A percentile compares a stretch with the other conserved stretches of the same genome.
These are phyloP conservation scores for Phanerochaete carnosa DNA, from an alignment of 768 basidiomycete genomes.

Conservation along the genomic window DNA sequence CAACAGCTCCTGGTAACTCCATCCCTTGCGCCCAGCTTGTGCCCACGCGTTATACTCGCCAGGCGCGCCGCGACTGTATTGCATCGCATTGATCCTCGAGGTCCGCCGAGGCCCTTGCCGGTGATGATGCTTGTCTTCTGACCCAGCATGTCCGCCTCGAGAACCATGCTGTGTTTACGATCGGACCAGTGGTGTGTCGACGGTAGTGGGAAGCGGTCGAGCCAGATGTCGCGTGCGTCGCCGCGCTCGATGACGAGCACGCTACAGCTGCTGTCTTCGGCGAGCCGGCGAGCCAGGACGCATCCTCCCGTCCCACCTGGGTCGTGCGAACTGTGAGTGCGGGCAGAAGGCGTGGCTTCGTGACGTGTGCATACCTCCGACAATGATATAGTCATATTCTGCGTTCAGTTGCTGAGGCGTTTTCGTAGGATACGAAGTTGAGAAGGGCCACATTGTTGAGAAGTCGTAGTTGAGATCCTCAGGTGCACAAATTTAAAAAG, in stretches of 20 bases:
- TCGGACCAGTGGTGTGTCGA: conserved; percentile 19
- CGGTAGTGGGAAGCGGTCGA: conserved; percentile 28
- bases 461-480: too few relatives aligned
- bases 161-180: conserved; percentile 14
- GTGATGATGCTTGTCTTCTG: conserved; percentile 13
- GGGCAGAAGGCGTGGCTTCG: background rate
- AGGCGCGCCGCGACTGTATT: conserved; percentile 26
- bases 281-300: conserved; percentile 34
- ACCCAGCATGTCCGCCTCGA: background rate
- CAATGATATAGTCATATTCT: conserved; percentile 6
- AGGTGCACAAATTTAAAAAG: too few relatives aligned
- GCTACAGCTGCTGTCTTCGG: conserved; percentile 24
- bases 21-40: conserved; percentile 21
- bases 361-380: background rate
- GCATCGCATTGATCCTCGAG: conserved; percentile 27
- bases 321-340: background rate
- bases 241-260: conserved; percentile 37
- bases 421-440: background rate
- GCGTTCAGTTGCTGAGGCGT: background rate
- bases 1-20: conserved; percentile 27
- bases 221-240: conserved; percentile 24
- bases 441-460: conserved; percentile 1
- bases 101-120: conserved; percentile 29
- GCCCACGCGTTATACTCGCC: conserved; percentile 31
- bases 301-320: conserved; percentile 37